Evolutionary conservation across 2,329 filamentous ascomycete genomes (phyloP), one percentile per base, ranked within the genome.

Genomic region (Metarhizium anisopliae): DNA sequence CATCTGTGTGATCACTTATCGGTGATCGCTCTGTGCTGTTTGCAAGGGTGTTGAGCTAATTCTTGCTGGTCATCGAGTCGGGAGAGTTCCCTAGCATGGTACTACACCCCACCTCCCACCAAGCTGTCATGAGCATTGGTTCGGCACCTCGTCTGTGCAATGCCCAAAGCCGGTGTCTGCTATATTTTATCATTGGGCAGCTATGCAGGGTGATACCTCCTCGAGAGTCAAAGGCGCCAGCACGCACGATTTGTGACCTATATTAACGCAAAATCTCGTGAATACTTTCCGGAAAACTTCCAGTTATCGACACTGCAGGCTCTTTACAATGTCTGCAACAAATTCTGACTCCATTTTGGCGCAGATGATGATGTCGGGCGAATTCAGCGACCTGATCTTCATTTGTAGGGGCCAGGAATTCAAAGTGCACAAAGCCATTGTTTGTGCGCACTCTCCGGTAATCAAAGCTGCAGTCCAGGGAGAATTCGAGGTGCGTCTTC

Each of bases 301-400:
- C 20, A 57, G 25, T 35, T 35, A 35, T 35, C 32, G 32, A 35
- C 10, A 35, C 32, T 35, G 32, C 32, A 2, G 32, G 32, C 32
- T 35, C 32, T 35, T 35, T 35, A 35, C 32, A 35, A 35, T 35
- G 32, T 35, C 32, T 35, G 32, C 32, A 35, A 35, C 32, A 35
- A 35, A 35, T 35, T 35, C 32, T 35, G 32, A 35, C 32, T 35
- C 32, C 32, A 35, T 35, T 53, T 55, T 18, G 35, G 40, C 18
- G 35, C 14, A 3, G 10, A 32, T 60, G 25, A 52, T 61, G 55
- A 36, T 29, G 3, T 58, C 60, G 0, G 63, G 59, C 0, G 45
- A 58, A 6, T 64, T 56, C 51, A 62, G 59, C 6, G 63, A 65
- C 36, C n/a, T 63, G 29, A 61, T 30, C 1, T 40, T 65, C 3